Percentiles rank a stretch among this genome's conserved stretches.
Evolutionary conservation across 139 green algal genomes (phyloP).

Genomic region (Chlorella sp.): DNA sequence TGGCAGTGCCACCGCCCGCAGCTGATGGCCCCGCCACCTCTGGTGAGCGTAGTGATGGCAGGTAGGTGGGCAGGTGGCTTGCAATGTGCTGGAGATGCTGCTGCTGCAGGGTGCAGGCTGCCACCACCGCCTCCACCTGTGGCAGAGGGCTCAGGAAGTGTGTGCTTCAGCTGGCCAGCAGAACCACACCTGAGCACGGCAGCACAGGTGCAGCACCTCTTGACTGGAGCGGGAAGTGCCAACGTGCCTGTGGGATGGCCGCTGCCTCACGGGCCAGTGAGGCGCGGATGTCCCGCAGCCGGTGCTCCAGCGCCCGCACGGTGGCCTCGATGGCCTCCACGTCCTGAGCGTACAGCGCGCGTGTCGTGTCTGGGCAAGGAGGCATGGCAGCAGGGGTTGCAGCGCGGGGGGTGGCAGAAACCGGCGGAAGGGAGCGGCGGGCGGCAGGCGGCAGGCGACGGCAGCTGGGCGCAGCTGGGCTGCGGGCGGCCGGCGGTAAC

Average conservation of each 20-base stretch:
- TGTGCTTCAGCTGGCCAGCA: too few relatives aligned
- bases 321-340: slow-evolving; percentile 44
- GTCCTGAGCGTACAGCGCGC: slow-evolving; percentile 37
- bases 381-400: neutral
- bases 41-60: slow-evolving; percentile 51
- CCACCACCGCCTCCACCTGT: slow-evolving; percentile 57
- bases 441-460: neutral
- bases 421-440: neutral
- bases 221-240: too few relatives aligned
- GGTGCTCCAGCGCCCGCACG: slow-evolving; percentile 41
- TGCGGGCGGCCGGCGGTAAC: neutral
- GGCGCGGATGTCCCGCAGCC: slow-evolving; percentile 26
- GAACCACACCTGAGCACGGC: too few relatives aligned
- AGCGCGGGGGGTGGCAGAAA: neutral
- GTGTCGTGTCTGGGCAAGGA: slow-evolving; percentile 10
- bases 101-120: slow-evolving; percentile 51
- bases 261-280: slow-evolving; percentile 30
- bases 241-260: slow-evolving; percentile 23
- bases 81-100: slow-evolving; percentile 60
- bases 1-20: neutral
- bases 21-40: slow-evolving; percentile 13
- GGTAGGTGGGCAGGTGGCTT: slow-evolving; percentile 56
- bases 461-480: neutral
- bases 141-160: too few relatives aligned
- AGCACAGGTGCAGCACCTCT: too few relatives aligned